phyloP scores from a whole-genome alignment of 345 rosid genomes.

The Populus simonii region DNA sequence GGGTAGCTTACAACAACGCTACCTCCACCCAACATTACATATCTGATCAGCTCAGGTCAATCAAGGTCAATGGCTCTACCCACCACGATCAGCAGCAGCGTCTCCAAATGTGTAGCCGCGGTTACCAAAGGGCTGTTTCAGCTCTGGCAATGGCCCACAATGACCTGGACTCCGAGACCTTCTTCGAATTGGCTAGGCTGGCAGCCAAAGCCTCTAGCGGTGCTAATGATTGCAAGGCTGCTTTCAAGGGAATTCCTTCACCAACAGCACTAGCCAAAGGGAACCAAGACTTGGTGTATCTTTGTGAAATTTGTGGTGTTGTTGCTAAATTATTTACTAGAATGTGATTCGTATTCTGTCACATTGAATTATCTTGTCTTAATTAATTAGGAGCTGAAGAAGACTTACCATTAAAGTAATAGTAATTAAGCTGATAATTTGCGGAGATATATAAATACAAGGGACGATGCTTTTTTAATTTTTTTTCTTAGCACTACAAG shows the following conservation, averaged over 20 bases:
- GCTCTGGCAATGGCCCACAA: slow-evolving; percentile 25
- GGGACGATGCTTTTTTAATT: no score
- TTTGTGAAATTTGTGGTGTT: slow-evolving; percentile 25
- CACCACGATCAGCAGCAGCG: not conserved
- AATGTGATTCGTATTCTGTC: not conserved
- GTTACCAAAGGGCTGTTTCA: slow-evolving; percentile 23
- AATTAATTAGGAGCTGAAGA: not conserved
- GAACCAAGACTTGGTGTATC: slow-evolving; percentile 29
- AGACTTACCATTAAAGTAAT: no score
- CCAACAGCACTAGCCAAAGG: not conserved
- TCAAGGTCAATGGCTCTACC: not conserved
- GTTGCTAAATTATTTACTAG: slow-evolving; percentile 25
- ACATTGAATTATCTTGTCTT: not conserved
- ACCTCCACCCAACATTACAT: slow-evolving; percentile 27
- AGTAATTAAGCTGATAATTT: not conserved
- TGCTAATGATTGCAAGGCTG: slow-evolving; percentile 25
- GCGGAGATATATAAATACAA: not conserved
- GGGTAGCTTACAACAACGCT: slow-evolving; percentile 35
- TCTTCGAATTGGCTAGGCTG: slow-evolving; percentile 22
- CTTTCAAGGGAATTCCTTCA: slow-evolving; percentile 11
- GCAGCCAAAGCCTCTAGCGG: slow-evolving; percentile 14
- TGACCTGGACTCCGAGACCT: slow-evolving; percentile 45
- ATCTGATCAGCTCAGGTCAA: slow-evolving; percentile 5
- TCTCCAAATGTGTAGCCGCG: slow-evolving; percentile 21
- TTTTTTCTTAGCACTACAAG: no score